Conservation (phyloP, 495 filamentous ascomycete genomes). For the Penicillium ucsense region DNA sequence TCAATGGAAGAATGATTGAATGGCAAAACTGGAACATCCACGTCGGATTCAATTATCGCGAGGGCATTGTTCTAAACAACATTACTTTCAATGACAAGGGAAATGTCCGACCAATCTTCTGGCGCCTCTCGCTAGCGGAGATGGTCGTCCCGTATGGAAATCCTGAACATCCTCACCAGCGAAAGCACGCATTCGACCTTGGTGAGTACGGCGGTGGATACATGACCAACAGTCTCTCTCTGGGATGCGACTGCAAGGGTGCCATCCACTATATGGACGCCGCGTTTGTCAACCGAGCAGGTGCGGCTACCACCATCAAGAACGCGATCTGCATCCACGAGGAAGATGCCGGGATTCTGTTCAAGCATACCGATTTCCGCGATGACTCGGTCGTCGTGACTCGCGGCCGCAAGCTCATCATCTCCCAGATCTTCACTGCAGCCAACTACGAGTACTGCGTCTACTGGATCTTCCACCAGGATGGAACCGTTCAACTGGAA, state of each 20-base stretch:
- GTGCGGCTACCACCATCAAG: conserved; percentile 49
- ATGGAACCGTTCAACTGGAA: conserved; percentile 40
- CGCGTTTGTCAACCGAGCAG: conserved; percentile 44
- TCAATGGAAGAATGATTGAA: conserved; percentile 65
- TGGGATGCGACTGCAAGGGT: conserved; percentile 65
- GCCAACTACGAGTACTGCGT: conserved; percentile 57
- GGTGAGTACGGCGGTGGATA: conserved; percentile 66
- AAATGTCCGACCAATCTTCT: conserved; percentile 58
- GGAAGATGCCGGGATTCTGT: conserved; percentile 63
- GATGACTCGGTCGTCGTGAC: conserved; percentile 57
- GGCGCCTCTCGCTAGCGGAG: conserved; percentile 59
- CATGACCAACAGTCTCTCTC: conserved; percentile 64
- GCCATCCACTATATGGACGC: conserved; percentile 65
- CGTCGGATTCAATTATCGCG: conserved; percentile 65
- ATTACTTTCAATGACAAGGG: conserved; percentile 81
- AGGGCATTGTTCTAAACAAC: conserved; percentile 81
- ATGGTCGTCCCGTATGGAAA: conserved; percentile 77
- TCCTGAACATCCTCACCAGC: conserved; percentile 61
- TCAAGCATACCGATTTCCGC: conserved; percentile 78
- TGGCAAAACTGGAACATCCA: conserved; percentile 98
- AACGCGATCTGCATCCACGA: conserved; percentile 77
- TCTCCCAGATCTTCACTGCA: conserved; percentile 55
- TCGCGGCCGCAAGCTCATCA: conserved; percentile 59
- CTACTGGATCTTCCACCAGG: conserved; percentile 42
- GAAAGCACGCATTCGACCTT: conserved; percentile 71